phyloP scores from a whole-genome alignment of 2,329 filamentous ascomycete species.

The Pseudogymnoascus sp. region DNA sequence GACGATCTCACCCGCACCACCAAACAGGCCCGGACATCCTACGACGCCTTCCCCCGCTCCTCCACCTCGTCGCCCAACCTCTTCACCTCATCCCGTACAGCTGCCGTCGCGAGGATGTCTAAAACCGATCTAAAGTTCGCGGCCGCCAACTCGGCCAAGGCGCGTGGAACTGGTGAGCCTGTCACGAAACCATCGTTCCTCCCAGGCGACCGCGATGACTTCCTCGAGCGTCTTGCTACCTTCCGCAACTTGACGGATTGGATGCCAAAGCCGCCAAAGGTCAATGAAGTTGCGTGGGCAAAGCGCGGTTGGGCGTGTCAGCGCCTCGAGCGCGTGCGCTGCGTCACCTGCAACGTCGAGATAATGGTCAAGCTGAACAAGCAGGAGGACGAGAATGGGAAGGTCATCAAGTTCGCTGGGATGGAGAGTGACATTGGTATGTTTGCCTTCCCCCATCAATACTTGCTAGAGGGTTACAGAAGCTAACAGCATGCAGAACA shows the following conservation, averaged over 20 bases:
- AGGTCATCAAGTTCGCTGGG: constrained; percentile 41
- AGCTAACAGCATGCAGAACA: constrained; percentile 37
- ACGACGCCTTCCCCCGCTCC: constrained; percentile 29
- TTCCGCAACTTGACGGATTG: constrained; percentile 89
- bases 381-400: constrained; percentile 48
- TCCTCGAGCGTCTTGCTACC: constrained; percentile 72
- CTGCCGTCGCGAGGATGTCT: background rate
- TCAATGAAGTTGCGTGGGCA: constrained; percentile 90
- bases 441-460: constrained; percentile 17
- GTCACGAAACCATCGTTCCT: constrained; percentile 6
- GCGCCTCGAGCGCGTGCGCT: constrained; percentile 74
- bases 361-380: constrained; percentile 70
- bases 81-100: constrained; percentile 15
- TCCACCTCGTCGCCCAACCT: constrained; percentile 31
- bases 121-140: background rate
- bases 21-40: constrained; percentile 32
- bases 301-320: constrained; percentile 87
- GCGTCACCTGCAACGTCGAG: constrained; percentile 76
- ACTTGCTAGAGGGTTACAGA: background rate
- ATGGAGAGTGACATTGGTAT: constrained; percentile 53
- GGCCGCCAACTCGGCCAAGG: constrained; percentile 6
- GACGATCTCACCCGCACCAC: constrained; percentile 25
- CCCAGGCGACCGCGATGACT: constrained; percentile 75
- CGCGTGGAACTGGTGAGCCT: background rate
- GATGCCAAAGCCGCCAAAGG: constrained; percentile 80